Percentiles rank a stretch among this genome's conserved stretches.
Evolutionary conservation across 768 basidiomycete species (phyloP).

Genomic region (Russula foetens): DNA sequence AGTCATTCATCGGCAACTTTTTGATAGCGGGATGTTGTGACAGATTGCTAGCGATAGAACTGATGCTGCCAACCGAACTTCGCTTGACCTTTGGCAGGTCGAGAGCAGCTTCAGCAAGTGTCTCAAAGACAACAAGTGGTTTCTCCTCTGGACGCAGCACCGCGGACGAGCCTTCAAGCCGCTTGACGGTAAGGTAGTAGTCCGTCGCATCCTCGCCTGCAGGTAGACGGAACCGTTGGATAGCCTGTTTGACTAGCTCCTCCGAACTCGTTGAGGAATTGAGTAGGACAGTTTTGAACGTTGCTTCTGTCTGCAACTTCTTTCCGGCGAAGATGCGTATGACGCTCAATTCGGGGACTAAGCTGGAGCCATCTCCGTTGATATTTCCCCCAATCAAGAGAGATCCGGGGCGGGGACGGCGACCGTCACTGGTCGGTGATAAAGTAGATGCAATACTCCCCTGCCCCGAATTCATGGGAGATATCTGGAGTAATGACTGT

Average conservation of each 20-base stretch:
- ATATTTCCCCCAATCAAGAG: slow-evolving; percentile 56
- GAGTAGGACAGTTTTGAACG: slow-evolving; percentile 95
- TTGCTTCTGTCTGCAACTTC: slow-evolving; percentile 85
- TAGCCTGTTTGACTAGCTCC: slow-evolving; percentile 86
- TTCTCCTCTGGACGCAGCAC: slow-evolving; percentile 62
- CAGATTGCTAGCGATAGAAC: slow-evolving; percentile 85
- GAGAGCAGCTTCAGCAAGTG: slow-evolving; percentile 70
- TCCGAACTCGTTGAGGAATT: slow-evolving; percentile 77
- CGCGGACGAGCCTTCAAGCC: slow-evolving; percentile 82
- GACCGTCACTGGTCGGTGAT: slow-evolving; percentile 35
- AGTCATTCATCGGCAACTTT: slow-evolving; percentile 94
- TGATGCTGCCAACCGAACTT: slow-evolving; percentile 89
- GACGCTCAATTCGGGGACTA: slow-evolving; percentile 81
- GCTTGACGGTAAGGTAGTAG: slow-evolving; percentile 90
- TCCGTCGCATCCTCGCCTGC: slow-evolving; percentile 45
- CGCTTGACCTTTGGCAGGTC: slow-evolving; percentile 84
- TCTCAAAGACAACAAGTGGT: slow-evolving; percentile 87
- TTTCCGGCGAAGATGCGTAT: slow-evolving; percentile 94
- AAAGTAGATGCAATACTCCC: slow-evolving; percentile 35
- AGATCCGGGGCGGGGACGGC: slow-evolving; percentile 67
- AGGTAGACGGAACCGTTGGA: slow-evolving; percentile 86
- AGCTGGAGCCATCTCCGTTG: slow-evolving; percentile 51
- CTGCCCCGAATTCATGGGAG: slow-evolving; percentile 65
- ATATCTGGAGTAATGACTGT: slow-evolving; percentile 65
- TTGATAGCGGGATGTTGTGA: slow-evolving; percentile 94